A percentile compares a stretch with the other conserved stretches of the same genome.
Evolutionary conservation across 371 early-diverging fungal species (phyloP).

Genomic region (Thermomucor indicae-seudaticae): DNA sequence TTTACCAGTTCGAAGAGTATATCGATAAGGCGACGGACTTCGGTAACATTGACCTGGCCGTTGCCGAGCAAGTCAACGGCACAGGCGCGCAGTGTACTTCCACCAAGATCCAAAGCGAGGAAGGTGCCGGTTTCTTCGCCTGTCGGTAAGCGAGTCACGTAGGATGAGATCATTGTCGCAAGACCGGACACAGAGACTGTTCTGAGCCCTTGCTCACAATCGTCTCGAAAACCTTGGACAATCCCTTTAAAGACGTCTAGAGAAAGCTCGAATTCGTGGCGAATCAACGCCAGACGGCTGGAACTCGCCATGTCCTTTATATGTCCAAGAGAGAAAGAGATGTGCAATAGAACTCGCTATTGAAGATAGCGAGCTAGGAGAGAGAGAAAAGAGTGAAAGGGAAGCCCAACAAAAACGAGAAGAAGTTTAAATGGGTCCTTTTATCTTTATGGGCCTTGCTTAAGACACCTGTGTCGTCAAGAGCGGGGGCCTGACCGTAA

Average conservation of each 20-base stretch:
- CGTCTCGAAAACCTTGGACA: conserved; percentile 44
- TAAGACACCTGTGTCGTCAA: too few relatives aligned
- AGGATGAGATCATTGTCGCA: conserved; percentile 75
- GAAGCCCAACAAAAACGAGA: neutral
- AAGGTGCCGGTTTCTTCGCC: conserved; percentile 79
- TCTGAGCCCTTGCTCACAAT: conserved; percentile 37
- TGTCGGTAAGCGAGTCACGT: conserved; percentile 70
- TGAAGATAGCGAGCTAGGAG: neutral
- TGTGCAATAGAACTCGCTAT: neutral
- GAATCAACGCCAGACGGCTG: conserved; percentile 6
- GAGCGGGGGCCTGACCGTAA: too few relatives aligned
- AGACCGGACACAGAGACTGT: conserved; percentile 44
- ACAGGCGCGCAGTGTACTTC: conserved; percentile 84
- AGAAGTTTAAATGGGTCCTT: neutral
- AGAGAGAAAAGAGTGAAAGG: neutral
- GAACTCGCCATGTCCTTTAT: neutral
- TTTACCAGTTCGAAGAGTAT: conserved; percentile 61
- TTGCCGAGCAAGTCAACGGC: conserved; percentile 68
- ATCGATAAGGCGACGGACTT: conserved; percentile 63
- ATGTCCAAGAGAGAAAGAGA: neutral
- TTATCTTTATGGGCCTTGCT: neutral
- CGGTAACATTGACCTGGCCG: conserved; percentile 58
- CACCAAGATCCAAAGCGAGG: conserved; percentile 89
- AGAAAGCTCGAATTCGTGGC: conserved; percentile 11
- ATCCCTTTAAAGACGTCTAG: conserved; percentile 48